These are phyloP conservation scores for Zygosaccharomyces sapae DNA, from an alignment of 1,139 yeast genomes.

Conservation along the genomic window DNA sequence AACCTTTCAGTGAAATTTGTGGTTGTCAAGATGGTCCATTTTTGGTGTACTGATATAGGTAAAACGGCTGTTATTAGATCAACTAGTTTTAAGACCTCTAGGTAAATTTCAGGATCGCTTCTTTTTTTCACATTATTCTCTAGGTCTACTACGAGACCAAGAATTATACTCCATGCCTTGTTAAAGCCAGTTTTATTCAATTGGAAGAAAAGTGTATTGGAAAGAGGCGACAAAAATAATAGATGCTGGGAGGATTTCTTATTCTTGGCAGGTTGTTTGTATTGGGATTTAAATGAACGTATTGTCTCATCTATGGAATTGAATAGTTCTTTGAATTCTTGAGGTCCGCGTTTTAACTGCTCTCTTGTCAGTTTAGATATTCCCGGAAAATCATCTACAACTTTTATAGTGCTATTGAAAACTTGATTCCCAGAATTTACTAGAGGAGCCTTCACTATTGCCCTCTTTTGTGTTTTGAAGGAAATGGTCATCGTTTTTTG, in stretches of 20 bases:
- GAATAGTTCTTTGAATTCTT: constrained; percentile 26
- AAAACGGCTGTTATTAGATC: constrained; percentile 58
- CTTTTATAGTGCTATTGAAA: constrained; percentile 33
- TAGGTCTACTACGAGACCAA: constrained; percentile 26
- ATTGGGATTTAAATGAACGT: constrained; percentile 24
- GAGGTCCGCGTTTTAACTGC: constrained; percentile 2
- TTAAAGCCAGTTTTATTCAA: constrained; percentile 34
- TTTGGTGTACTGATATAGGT: constrained; percentile 53
- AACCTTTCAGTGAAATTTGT: constrained; percentile 40
- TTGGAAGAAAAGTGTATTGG: constrained; percentile 54
- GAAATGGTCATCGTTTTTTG: constrained; percentile 46
- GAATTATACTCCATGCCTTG: constrained; percentile 29
- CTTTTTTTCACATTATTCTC: constrained; percentile 13
- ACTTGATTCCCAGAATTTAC: constrained; percentile 38
- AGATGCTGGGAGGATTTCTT: constrained; percentile 36
- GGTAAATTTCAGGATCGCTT: constrained; percentile 10
- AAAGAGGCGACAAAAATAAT: constrained; percentile 55
- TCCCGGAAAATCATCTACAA: constrained; percentile 17
- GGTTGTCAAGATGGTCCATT: constrained; percentile 42
- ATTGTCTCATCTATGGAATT: constrained; percentile 32
- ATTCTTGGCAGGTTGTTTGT: constrained; percentile 17
- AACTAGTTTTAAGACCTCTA: constrained; percentile 39
- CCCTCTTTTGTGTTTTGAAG: constrained; percentile 53
- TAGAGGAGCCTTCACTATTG: constrained; percentile 31
- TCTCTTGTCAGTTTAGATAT: constrained; percentile 16